Evolutionary conservation across 1,284 basidiomycete species (phyloP).

Genomic region (Irpex lacteus): DNA sequence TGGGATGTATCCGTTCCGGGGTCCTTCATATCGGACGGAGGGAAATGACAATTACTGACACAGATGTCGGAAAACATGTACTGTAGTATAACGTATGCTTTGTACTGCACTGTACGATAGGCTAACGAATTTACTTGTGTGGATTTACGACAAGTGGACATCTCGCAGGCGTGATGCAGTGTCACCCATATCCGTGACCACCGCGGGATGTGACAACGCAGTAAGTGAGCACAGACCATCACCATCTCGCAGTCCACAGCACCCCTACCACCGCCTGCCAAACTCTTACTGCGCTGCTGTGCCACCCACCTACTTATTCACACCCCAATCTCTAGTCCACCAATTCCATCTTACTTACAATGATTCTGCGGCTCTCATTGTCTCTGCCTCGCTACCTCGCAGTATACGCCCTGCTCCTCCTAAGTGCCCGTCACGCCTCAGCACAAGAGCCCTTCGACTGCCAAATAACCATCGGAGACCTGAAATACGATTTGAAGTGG

Average conservation of each 20-base stretch:
- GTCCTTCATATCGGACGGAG: neutral
- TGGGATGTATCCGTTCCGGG: neutral
- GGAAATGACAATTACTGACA: neutral
- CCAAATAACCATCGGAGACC: constrained; percentile 40
- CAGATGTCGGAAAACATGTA: too few relatives aligned
- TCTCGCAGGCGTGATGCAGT: neutral
- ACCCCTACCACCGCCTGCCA: neutral
- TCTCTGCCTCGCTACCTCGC: constrained; percentile 10
- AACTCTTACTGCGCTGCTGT: neutral
- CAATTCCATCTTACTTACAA: constrained; percentile 8
- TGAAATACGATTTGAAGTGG: constrained; percentile 57
- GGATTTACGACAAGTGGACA: neutral
- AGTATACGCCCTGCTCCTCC: constrained; percentile 25
- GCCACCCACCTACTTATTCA: neutral
- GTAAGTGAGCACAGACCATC: neutral
- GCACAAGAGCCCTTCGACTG: constrained; percentile 55
- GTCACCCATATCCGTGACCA: neutral
- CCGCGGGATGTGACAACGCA: neutral
- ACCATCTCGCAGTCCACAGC: neutral
- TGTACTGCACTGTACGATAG: too few relatives aligned
- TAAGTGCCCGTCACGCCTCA: constrained; percentile 32
- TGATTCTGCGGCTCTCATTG: constrained; percentile 23
- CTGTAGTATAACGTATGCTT: too few relatives aligned
- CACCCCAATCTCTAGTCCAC: neutral
- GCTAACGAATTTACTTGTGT: too few relatives aligned